Evolutionary conservation across 768 basidiomycete species (phyloP).

Genomic region (Rhodotorula paludigena): DNA sequence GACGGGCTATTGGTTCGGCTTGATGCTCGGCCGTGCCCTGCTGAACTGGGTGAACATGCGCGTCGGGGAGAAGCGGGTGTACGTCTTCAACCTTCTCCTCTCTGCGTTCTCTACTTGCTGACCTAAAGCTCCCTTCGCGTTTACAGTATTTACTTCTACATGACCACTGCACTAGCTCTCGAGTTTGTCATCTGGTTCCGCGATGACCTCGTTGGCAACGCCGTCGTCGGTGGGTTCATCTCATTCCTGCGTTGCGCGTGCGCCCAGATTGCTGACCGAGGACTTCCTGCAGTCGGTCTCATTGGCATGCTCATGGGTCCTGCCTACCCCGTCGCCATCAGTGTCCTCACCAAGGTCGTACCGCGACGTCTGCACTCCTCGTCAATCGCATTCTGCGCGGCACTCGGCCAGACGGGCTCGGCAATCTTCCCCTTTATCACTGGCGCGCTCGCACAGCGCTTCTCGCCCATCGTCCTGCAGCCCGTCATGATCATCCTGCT

Average conservation of each 20-base stretch:
- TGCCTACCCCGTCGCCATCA: neutral
- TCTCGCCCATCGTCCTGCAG: constrained; percentile 20
- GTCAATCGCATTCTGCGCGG: constrained; percentile 13
- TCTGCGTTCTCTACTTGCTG: no score
- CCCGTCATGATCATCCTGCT: constrained; percentile 25
- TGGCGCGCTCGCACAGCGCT: constrained; percentile 21
- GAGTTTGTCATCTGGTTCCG: constrained; percentile 36
- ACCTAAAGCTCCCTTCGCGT: no score
- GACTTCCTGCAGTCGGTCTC: constrained; percentile 5
- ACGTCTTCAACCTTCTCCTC: no score
- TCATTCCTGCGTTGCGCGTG: neutral
- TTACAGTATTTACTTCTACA: constrained; percentile 23
- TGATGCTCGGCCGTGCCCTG: constrained; percentile 16
- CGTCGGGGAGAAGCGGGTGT: constrained; percentile 18
- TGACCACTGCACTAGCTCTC: constrained; percentile 7
- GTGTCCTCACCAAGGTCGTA: neutral
- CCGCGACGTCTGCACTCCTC: constrained; percentile 17
- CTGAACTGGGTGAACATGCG: constrained; percentile 1
- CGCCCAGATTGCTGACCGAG: neutral
- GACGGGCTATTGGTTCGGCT: constrained; percentile 18
- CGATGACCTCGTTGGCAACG: constrained; percentile 23
- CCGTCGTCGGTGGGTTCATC: neutral
- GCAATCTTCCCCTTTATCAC: constrained; percentile 34
- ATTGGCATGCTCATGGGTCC: constrained; percentile 18
- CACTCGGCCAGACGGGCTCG: constrained; percentile 7